phyloP scores from a whole-genome alignment of 179 eudicot species.

The Carnegiea gigantea region DNA sequence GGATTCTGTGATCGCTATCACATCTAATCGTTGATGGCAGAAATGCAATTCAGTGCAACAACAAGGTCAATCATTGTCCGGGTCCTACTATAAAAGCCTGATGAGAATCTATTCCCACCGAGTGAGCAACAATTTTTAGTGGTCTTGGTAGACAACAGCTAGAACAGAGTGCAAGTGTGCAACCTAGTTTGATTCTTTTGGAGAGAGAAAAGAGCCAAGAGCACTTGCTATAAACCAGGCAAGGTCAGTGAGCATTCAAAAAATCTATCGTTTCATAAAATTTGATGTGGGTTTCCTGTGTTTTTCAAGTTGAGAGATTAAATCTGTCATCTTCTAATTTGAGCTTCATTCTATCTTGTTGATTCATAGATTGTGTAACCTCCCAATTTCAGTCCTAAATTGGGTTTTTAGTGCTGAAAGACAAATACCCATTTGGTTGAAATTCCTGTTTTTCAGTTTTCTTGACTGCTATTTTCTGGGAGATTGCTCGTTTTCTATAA shows the following conservation, averaged over 20 bases:
- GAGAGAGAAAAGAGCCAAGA: neutral
- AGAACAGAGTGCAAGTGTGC: too few relatives aligned
- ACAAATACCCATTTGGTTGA: neutral
- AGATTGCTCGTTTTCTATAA: neutral
- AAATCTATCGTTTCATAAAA: neutral
- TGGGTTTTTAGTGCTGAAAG: neutral
- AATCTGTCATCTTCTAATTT: neutral
- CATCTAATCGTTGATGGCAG: neutral
- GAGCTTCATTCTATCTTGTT: neutral
- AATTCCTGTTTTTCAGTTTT: neutral
- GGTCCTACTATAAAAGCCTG: neutral
- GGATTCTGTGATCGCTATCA: too few relatives aligned
- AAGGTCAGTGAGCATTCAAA: neutral
- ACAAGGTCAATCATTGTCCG: neutral
- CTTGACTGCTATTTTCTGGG: neutral
- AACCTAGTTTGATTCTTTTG: too few relatives aligned
- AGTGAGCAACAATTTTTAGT: neutral
- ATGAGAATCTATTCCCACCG: neutral
- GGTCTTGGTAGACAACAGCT: neutral
- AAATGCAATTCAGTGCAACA: neutral
- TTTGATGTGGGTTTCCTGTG: neutral
- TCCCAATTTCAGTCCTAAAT: neutral
- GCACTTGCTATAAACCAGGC: neutral
- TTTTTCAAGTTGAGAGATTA: neutral
- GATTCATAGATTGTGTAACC: neutral